Evolutionary conservation across 768 basidiomycete species (phyloP).

Genomic region (Phlebiopsis flavidoalba): DNA sequence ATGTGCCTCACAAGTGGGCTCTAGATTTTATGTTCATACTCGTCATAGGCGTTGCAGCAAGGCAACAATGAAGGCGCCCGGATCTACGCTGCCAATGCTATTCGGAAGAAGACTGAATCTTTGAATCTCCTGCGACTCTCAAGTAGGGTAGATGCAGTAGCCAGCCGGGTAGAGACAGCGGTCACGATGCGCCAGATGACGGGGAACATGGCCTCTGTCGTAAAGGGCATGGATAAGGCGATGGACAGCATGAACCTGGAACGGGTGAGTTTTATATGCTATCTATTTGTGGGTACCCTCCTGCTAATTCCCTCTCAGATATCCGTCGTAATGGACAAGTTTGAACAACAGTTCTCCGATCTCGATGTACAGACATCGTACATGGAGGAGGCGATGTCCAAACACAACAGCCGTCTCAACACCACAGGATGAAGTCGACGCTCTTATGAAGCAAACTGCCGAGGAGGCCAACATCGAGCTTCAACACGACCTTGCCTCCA

Average conservation of each 20-base stretch:
- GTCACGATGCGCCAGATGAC: slow-evolving; percentile 97
- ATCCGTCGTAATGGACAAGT: slow-evolving; percentile 98
- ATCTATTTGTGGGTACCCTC: not conserved
- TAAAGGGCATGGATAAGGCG: slow-evolving; percentile 97
- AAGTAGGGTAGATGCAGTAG: slow-evolving; percentile 94
- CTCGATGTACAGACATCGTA: slow-evolving; percentile 97
- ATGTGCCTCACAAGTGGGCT: slow-evolving; percentile 3
- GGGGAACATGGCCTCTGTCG: slow-evolving; percentile 94
- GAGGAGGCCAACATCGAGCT: slow-evolving; percentile 96
- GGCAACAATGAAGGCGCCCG: slow-evolving; percentile 95
- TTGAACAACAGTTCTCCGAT: slow-evolving; percentile 93
- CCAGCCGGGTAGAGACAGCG: slow-evolving; percentile 94
- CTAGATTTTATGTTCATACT: not conserved
- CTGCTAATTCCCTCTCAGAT: slow-evolving; percentile 50
- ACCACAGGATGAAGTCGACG: slow-evolving; percentile 96
- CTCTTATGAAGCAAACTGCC: slow-evolving; percentile 86
- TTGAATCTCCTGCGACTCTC: slow-evolving; percentile 87
- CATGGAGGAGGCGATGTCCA: slow-evolving; percentile 96
- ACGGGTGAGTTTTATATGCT: slow-evolving; percentile 48
- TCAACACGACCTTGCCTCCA: slow-evolving; percentile 80
- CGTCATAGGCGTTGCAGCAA: slow-evolving; percentile 81
- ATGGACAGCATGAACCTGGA: slow-evolving; percentile 99
- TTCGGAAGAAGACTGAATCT: slow-evolving; percentile 94
- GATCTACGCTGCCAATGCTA: slow-evolving; percentile 97
- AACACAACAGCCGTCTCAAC: slow-evolving; percentile 89